Percentiles rank a stretch among this genome's conserved stretches.
Evolutionary conservation across 495 filamentous ascomycete species (phyloP).

Genomic region (Aspergillus coremiiformis): DNA sequence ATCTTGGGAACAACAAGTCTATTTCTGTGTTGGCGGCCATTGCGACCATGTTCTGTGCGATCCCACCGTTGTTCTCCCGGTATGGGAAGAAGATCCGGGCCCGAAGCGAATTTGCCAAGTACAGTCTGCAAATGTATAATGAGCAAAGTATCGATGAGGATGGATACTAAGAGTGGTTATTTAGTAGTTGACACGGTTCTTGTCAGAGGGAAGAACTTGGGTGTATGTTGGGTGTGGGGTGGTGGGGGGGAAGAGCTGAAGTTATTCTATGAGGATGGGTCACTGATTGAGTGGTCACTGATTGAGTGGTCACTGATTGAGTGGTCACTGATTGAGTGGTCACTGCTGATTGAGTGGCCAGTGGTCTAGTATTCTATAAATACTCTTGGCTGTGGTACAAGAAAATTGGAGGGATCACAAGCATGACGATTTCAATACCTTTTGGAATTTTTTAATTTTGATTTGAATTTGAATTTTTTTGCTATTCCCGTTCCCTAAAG

Average conservation of each 20-base stretch:
- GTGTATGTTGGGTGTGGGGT: too few species aligned
- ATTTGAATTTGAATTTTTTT: neutral
- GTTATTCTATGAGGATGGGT: too few species aligned
- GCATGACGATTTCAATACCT: neutral
- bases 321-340: neutral
- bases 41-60: constrained; percentile 40
- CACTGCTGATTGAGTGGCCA: neutral
- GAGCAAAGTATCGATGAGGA: constrained; percentile 23
- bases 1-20: constrained; percentile 38
- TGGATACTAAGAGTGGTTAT: constrained; percentile 8
- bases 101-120: constrained; percentile 42
- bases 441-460: neutral
- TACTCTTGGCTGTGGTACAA: neutral
- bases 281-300: too few species aligned
- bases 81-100: constrained; percentile 39
- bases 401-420: neutral
- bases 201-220: too few species aligned
- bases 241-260: too few species aligned
- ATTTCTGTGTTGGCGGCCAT: constrained; percentile 38
- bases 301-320: neutral
- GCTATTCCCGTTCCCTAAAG: too few species aligned
- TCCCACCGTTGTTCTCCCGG: constrained; percentile 38
- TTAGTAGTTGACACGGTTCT: too few species aligned
- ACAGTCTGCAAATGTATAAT: constrained; percentile 37
- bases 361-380: neutral